Evolutionary conservation across 139 green algal species (phyloP).

Genomic region (Ettlia oleoabundans): DNA sequence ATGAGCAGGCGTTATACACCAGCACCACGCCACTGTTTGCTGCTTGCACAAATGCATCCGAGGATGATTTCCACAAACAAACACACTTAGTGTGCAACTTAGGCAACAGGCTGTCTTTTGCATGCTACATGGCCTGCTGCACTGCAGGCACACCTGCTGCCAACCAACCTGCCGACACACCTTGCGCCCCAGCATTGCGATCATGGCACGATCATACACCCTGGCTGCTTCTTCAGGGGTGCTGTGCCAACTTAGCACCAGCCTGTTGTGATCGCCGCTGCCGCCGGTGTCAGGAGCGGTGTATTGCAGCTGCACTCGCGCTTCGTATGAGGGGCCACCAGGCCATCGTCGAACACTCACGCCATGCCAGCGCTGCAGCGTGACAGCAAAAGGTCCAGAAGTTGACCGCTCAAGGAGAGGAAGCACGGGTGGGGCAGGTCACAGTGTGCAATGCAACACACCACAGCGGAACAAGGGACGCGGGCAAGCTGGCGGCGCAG

Average conservation of each 20-base stretch:
- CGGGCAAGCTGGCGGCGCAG: no score
- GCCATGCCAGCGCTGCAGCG: not conserved
- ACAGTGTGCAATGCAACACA: no score
- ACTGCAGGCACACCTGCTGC: not conserved
- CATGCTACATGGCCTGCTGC: not conserved
- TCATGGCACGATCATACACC: conserved; percentile 28
- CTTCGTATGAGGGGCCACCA: no score
- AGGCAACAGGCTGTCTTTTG: not conserved
- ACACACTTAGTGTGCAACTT: not conserved
- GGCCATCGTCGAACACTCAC: no score
- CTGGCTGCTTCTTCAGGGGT: conserved; percentile 10
- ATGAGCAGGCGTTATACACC: not conserved
- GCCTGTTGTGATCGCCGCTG: not conserved
- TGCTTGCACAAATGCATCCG: no score
- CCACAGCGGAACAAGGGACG: no score
- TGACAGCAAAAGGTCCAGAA: no score
- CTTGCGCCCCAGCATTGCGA: conserved; percentile 24
- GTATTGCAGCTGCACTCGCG: not conserved
- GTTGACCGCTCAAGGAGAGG: no score
- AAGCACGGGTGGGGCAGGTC: no score
- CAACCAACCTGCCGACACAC: not conserved
- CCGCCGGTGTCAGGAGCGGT: no score
- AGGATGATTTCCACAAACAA: not conserved
- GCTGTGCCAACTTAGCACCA: not conserved
- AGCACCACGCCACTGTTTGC: not conserved